Conservation (phyloP, 345 rosid species). For the Melastoma malabathricum region DNA sequence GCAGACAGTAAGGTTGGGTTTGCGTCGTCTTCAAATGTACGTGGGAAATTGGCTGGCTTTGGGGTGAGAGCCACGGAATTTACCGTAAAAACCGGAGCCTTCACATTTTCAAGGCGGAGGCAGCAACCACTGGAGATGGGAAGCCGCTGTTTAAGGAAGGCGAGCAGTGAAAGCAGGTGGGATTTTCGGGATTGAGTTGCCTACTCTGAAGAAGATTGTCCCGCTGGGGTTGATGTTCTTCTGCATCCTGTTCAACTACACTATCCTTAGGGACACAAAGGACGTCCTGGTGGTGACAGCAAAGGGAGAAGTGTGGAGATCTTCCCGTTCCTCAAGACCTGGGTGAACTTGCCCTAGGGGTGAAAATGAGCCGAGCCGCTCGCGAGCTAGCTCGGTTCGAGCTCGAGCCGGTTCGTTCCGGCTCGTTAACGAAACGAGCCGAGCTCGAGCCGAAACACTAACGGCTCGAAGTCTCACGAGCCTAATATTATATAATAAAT, state of each 20-base stretch:
- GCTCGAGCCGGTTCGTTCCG: too few species aligned
- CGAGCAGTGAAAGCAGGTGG: slow-evolving; percentile 26
- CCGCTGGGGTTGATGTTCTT: slow-evolving; percentile 95
- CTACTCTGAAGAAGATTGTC: slow-evolving; percentile 70
- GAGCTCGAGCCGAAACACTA: too few species aligned
- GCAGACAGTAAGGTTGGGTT: slow-evolving; percentile 16
- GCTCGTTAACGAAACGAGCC: too few species aligned
- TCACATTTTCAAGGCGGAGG: slow-evolving; percentile 65
- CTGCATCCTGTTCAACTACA: slow-evolving; percentile 87
- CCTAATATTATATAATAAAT: too few species aligned
- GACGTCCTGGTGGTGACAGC: slow-evolving; percentile 98
- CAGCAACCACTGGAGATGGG: slow-evolving; percentile 61
- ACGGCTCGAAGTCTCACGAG: too few species aligned
- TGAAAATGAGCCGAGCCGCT: too few species aligned
- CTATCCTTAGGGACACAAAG: slow-evolving; percentile 90
- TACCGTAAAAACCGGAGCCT: slow-evolving; percentile 29
- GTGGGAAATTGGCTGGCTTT: slow-evolving; percentile 19
- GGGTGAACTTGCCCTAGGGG: slow-evolving; percentile 78
- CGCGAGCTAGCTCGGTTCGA: too few species aligned
- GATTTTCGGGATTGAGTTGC: slow-evolving; percentile 54
- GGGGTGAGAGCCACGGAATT: slow-evolving; percentile 22
- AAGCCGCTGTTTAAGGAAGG: slow-evolving; percentile 37
- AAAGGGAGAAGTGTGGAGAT: slow-evolving; percentile 86
- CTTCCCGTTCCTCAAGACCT: slow-evolving; percentile 84
- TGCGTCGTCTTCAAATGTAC: slow-evolving; percentile 23